phyloP scores from a whole-genome alignment of 2,329 filamentous ascomycete species.

The Colletotrichum sp. region DNA sequence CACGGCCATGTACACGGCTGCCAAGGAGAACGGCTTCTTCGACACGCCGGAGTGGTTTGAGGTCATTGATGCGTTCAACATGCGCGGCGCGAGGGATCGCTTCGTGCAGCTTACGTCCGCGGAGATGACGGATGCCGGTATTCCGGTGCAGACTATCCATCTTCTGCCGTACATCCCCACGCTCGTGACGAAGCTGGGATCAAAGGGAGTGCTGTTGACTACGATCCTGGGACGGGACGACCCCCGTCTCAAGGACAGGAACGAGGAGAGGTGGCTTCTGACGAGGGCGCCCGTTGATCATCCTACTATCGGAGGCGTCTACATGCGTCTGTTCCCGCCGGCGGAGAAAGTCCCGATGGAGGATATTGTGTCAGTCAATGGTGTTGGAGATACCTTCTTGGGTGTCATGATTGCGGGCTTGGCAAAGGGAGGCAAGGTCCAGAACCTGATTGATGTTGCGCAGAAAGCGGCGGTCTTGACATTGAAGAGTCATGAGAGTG shows the following conservation, averaged over 20 bases:
- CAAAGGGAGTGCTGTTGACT: slow-evolving; percentile 76
- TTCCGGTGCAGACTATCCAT: slow-evolving; percentile 83
- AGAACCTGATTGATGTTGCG: slow-evolving; percentile 76
- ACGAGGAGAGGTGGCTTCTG: slow-evolving; percentile 73
- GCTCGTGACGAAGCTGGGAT: slow-evolving; percentile 84
- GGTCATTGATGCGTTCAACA: slow-evolving; percentile 78
- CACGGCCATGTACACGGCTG: slow-evolving; percentile 75
- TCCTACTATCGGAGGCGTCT: slow-evolving; percentile 73
- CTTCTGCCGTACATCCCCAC: slow-evolving; percentile 88
- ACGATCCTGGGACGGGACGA: slow-evolving; percentile 73
- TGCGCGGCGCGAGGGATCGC: slow-evolving; percentile 71
- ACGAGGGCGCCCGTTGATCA: slow-evolving; percentile 62
- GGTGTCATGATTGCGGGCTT: slow-evolving; percentile 84
- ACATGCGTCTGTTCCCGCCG: slow-evolving; percentile 76
- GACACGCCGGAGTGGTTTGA: slow-evolving; percentile 77
- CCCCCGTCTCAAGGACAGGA: slow-evolving; percentile 65
- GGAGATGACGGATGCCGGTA: slow-evolving; percentile 76
- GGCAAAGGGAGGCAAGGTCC: slow-evolving; percentile 59
- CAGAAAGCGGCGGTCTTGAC: slow-evolving; percentile 83
- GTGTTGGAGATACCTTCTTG: slow-evolving; percentile 91
- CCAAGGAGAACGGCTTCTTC: slow-evolving; percentile 70
- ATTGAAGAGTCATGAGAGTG: slow-evolving; percentile 75
- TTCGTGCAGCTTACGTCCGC: slow-evolving; percentile 72
- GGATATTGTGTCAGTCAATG: slow-evolving; percentile 88
- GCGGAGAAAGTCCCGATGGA: slow-evolving; percentile 62